Conservation (phyloP, 2,329 filamentous ascomycete species). For the Colletotrichum sp. region DNA sequence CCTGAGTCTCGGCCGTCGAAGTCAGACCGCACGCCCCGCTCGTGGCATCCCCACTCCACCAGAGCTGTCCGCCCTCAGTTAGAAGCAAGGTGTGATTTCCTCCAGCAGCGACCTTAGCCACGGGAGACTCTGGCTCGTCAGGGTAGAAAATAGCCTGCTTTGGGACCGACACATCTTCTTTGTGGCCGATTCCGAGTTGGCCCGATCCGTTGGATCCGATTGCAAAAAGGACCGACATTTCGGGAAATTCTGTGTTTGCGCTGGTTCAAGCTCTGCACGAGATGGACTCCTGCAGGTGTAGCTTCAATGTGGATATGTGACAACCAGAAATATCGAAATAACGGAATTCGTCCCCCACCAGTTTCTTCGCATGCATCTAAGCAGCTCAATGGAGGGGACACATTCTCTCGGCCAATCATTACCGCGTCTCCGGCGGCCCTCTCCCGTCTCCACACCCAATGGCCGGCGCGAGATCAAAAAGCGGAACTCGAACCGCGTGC, state of each 20-base stretch:
- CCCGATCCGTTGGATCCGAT: conserved; percentile 81
- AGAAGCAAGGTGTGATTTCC: conserved; percentile 88
- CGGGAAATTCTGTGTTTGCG: neutral
- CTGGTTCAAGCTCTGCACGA: neutral
- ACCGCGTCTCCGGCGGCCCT: conserved; percentile 6
- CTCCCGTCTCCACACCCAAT: neutral
- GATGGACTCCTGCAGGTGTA: neutral
- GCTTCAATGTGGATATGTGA: neutral
- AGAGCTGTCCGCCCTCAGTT: conserved; percentile 62
- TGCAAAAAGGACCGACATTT: conserved; percentile 65
- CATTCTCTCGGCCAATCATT: conserved; percentile 15
- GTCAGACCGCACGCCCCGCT: conserved; percentile 59
- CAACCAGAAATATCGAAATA: neutral
- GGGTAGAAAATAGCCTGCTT: conserved; percentile 64
- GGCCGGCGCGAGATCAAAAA: conserved; percentile 17
- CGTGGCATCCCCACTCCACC: conserved; percentile 66
- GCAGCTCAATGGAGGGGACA: conserved; percentile 1
- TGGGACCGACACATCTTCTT: conserved; percentile 72
- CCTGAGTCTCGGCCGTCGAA: conserved; percentile 28
- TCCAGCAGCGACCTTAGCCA: conserved; percentile 61
- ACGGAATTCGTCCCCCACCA: conserved; percentile 18
- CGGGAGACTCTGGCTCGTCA: conserved; percentile 35
- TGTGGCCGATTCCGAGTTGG: conserved; percentile 75
- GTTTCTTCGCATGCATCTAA: conserved; percentile 6
- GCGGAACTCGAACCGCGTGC: conserved; percentile 1